Percentiles rank a stretch among this genome's conserved stretches.
These are phyloP conservation scores for Hortiboletus campestris DNA, from an alignment of 768 basidiomycete genomes.

Conservation along the genomic window DNA sequence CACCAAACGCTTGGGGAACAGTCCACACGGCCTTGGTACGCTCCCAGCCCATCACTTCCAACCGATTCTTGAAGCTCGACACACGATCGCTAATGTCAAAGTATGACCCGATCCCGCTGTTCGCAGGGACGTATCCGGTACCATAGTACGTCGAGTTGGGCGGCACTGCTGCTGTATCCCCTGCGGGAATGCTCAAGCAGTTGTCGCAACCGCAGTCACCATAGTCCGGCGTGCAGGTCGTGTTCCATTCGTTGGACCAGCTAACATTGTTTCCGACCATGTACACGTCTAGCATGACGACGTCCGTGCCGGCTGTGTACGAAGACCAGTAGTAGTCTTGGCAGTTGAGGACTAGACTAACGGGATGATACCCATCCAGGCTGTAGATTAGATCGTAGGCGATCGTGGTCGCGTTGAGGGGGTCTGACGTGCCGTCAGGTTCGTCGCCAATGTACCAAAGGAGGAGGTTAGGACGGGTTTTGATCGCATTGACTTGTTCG, in stretches of 20 bases:
- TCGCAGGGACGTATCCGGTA: conserved; percentile 18
- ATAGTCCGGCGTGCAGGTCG: conserved; percentile 59
- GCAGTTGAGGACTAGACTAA: conserved; percentile 64
- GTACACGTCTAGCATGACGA: conserved; percentile 65
- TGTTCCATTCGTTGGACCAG: conserved; percentile 59
- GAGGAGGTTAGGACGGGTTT: conserved; percentile 64
- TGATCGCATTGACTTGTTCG: conserved; percentile 67
- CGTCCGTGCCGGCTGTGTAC: conserved; percentile 63
- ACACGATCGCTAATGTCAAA: conserved; percentile 68
- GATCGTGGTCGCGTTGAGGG: conserved; percentile 51
- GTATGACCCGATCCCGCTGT: conserved; percentile 40
- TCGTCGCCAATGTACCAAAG: conserved; percentile 77
- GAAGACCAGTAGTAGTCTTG: conserved; percentile 61
- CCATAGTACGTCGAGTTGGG: conserved; percentile 24
- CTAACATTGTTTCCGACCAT: conserved; percentile 58
- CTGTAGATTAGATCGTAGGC: conserved; percentile 57
- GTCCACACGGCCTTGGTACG: conserved; percentile 72
- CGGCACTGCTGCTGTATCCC: conserved; percentile 33
- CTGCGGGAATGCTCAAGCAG: conserved; percentile 46
- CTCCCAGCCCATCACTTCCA: conserved; percentile 66
- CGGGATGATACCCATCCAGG: conserved; percentile 65
- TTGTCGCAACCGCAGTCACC: conserved; percentile 76
- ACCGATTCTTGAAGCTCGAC: conserved; percentile 59
- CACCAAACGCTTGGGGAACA: conserved; percentile 76
- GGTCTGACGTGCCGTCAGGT: conserved; percentile 68